Evolutionary conservation across 768 basidiomycete species (phyloP).

Genomic region (Russula virescens): DNA sequence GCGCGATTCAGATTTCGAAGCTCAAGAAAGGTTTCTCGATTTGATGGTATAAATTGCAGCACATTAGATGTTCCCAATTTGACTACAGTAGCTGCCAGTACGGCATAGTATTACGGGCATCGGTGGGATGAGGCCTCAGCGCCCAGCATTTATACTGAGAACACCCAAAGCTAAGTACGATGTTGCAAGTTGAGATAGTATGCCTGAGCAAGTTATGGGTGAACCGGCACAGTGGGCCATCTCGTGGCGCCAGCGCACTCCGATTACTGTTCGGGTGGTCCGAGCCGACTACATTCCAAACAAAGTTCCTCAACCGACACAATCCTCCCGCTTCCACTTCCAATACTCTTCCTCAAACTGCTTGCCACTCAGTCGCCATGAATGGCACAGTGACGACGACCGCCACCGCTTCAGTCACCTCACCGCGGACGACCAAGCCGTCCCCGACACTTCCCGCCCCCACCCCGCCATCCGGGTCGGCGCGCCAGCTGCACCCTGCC

Average conservation of each 20-base stretch:
- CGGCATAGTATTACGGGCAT: too few relatives aligned
- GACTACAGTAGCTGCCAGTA: too few relatives aligned
- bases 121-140: too few relatives aligned
- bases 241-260: slow-evolving; percentile 13
- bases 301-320: not conserved
- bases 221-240: too few relatives aligned
- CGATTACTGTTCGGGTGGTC: slow-evolving; percentile 1
- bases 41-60: too few relatives aligned
- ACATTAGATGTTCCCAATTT: too few relatives aligned
- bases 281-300: slow-evolving; percentile 1
- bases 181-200: too few relatives aligned
- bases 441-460: slow-evolving; percentile 32
- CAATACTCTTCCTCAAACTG: not conserved
- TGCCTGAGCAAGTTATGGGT: too few relatives aligned
- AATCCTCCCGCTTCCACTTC: not conserved
- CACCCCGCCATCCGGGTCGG: slow-evolving; percentile 32
- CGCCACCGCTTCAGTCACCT: slow-evolving; percentile 2
- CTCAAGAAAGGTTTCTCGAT: too few relatives aligned
- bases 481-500: slow-evolving; percentile 43
- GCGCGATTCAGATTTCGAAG: too few relatives aligned
- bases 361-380: not conserved
- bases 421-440: slow-evolving; percentile 26
- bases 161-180: too few relatives aligned
- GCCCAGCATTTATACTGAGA: too few relatives aligned
- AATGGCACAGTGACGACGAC: slow-evolving; percentile 14